These are phyloP conservation scores for Ceratorhiza oryzae-sativae DNA, from an alignment of 1,284 basidiomycete genomes.

Conservation along the genomic window DNA sequence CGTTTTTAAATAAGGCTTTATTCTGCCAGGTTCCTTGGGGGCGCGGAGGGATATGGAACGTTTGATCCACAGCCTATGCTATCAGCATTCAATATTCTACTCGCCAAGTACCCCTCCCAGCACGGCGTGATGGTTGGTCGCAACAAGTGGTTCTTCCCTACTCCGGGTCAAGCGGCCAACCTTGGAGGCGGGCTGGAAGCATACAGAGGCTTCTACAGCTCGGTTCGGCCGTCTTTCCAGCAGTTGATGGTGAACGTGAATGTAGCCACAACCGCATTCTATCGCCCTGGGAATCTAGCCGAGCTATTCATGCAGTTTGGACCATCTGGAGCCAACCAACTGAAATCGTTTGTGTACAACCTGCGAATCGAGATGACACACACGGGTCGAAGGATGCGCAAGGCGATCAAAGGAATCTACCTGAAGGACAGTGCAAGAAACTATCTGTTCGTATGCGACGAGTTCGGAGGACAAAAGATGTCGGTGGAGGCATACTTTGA, in stretches of 20 bases:
- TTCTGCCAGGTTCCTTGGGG: slow-evolving; percentile 62
- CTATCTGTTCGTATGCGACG: slow-evolving; percentile 63
- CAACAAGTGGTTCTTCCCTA: slow-evolving; percentile 74
- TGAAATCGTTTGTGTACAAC: slow-evolving; percentile 62
- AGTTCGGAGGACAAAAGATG: slow-evolving; percentile 56
- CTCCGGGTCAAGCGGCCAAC: slow-evolving; percentile 57
- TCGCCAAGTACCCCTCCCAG: slow-evolving; percentile 68
- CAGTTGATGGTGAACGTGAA: slow-evolving; percentile 83
- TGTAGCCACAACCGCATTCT: slow-evolving; percentile 78
- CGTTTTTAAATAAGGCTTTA: slow-evolving; percentile 36
- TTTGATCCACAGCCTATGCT: slow-evolving; percentile 73
- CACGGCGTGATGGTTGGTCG: slow-evolving; percentile 72
- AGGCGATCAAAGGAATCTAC: slow-evolving; percentile 61
- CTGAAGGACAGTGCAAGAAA: slow-evolving; percentile 50
- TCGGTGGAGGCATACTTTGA: slow-evolving; percentile 70
- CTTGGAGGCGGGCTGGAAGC: slow-evolving; percentile 61
- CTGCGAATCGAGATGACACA: slow-evolving; percentile 66
- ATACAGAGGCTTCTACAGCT: slow-evolving; percentile 76
- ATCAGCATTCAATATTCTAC: slow-evolving; percentile 74
- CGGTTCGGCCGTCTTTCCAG: slow-evolving; percentile 72
- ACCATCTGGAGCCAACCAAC: slow-evolving; percentile 58
- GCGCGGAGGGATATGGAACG: slow-evolving; percentile 59
- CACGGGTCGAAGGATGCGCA: slow-evolving; percentile 53
- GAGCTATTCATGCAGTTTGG: slow-evolving; percentile 62
- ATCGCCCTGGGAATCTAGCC: slow-evolving; percentile 67